Evolutionary conservation across 208 protist species (phyloP).

Genomic region (Trypanosoma melophagium): DNA sequence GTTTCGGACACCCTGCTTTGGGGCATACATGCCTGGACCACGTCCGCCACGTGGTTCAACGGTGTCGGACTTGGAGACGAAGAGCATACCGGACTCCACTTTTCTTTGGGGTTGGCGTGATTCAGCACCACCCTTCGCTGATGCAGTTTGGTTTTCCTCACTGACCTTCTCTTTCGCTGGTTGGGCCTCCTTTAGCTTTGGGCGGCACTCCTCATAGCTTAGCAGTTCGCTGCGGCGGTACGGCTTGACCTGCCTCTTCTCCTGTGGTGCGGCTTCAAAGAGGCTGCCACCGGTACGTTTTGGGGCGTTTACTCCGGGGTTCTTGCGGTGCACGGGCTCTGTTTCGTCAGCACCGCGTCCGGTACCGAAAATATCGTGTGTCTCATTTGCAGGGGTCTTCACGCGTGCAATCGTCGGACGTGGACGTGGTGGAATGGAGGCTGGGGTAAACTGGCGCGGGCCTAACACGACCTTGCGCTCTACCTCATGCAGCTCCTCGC

Average conservation of each 20-base stretch:
- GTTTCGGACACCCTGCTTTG: background rate
- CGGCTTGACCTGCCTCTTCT: conserved; percentile 4
- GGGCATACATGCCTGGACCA: conserved; percentile 20
- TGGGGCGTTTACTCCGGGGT: conserved; percentile 41
- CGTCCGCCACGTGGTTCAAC: conserved; percentile 7
- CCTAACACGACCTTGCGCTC: conserved; percentile 44
- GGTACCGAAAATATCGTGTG: conserved; percentile 81
- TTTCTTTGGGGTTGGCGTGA: conserved; percentile 24
- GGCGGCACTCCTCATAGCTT: conserved; percentile 44
- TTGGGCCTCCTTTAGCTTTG: conserved; percentile 27
- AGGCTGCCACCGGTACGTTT: conserved; percentile 21
- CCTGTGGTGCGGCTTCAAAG: conserved; percentile 3
- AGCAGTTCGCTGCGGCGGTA: conserved; percentile 24
- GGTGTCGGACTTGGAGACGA: conserved; percentile 22
- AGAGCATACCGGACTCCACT: conserved; percentile 43
- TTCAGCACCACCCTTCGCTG: conserved; percentile 16
- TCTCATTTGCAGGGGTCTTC: conserved; percentile 58
- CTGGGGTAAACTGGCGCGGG: conserved; percentile 51
- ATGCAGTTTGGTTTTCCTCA: conserved; percentile 8
- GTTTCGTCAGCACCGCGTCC: conserved; percentile 51
- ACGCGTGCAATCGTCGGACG: conserved; percentile 51
- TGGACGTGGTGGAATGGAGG: conserved; percentile 44
- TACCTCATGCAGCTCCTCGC: conserved; percentile 67
- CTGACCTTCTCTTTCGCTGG: background rate
- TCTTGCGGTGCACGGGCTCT: conserved; percentile 37